phyloP scores from a whole-genome alignment of 1,139 yeast genomes.

The Meyerozyma elateridarum region DNA sequence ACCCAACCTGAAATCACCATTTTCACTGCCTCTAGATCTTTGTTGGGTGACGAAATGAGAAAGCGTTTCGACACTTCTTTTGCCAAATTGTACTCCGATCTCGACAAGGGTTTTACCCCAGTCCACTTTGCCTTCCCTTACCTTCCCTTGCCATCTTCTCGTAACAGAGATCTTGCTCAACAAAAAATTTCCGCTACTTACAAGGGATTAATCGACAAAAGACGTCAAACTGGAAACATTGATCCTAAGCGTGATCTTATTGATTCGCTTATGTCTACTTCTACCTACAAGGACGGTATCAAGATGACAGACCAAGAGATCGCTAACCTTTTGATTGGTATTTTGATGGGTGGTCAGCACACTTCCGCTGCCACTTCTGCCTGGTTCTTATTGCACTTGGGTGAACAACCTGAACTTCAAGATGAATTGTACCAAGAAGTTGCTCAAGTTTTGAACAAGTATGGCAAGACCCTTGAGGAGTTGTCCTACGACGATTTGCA shows the following conservation, averaged over 20 bases:
- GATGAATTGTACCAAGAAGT: conserved; percentile 77
- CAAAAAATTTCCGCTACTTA: conserved; percentile 73
- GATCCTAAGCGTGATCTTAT: conserved; percentile 79
- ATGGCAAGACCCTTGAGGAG: conserved; percentile 35
- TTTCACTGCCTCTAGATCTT: conserved; percentile 89
- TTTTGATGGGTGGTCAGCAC: conserved; percentile 99
- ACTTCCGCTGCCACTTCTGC: conserved; percentile 96
- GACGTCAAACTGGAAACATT: conserved; percentile 72
- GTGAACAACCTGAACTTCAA: conserved; percentile 78
- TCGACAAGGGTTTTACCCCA: conserved; percentile 96
- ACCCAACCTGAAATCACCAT: conserved; percentile 95
- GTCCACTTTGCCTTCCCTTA: conserved; percentile 92
- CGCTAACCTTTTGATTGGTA: conserved; percentile 89
- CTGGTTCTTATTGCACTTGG: conserved; percentile 89
- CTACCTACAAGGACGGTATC: conserved; percentile 89
- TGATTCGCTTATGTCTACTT: conserved; percentile 76
- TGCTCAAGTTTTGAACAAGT: conserved; percentile 53
- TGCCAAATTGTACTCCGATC: conserved; percentile 81
- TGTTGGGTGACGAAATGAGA: conserved; percentile 90
- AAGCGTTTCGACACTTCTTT: conserved; percentile 74
- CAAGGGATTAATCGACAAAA: conserved; percentile 66
- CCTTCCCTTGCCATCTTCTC: conserved; percentile 83
- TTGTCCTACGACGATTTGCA: conserved; percentile 79
- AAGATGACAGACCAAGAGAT: conserved; percentile 93
- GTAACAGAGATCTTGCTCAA: conserved; percentile 85